A percentile compares a stretch with the other conserved stretches of the same genome.
phyloP scores from a whole-genome alignment of 2,329 filamentous ascomycete genomes.

The Magnaporthales sp. region DNA sequence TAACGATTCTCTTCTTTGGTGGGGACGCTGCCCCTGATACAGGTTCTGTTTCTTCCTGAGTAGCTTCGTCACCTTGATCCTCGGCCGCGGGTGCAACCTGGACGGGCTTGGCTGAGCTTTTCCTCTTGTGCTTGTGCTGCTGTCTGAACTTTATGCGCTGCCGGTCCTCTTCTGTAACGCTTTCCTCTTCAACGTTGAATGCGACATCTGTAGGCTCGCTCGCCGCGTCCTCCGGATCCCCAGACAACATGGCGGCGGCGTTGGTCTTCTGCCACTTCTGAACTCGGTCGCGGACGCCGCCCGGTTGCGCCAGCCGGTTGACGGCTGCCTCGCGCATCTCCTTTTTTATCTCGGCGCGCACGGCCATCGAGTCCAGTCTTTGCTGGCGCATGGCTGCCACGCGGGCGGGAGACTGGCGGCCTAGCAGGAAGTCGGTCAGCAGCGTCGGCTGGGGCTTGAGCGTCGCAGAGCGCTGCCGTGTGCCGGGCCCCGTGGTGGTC shows the following conservation, averaged over 20 bases:
- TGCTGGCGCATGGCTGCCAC: conserved; percentile 42
- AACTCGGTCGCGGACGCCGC: conserved; percentile 69
- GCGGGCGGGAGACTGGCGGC: conserved; percentile 47
- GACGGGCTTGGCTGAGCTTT: conserved; percentile 13
- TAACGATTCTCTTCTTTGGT: conserved; percentile 86
- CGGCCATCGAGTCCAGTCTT: conserved; percentile 43
- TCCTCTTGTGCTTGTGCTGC: conserved; percentile 19
- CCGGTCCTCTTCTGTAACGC: conserved; percentile 53
- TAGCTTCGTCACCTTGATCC: conserved; percentile 8
- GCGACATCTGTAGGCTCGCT: conserved; percentile 54
- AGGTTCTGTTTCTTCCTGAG: conserved; percentile 17
- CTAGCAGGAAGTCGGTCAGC: conserved; percentile 48
- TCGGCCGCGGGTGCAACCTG: conserved; percentile 7
- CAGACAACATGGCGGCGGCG: conserved; percentile 50
- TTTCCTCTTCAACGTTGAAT: conserved; percentile 49
- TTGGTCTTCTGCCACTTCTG: conserved; percentile 78
- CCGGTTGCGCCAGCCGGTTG: conserved; percentile 50
- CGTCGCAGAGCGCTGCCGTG: conserved; percentile 22
- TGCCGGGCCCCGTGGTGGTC: conserved; percentile 18
- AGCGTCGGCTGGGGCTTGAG: conserved; percentile 40
- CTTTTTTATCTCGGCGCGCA: conserved; percentile 43
- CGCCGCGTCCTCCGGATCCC: conserved; percentile 40
- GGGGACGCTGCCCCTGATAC: conserved; percentile 42
- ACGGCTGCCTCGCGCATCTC: conserved; percentile 52
- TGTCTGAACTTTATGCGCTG: conserved; percentile 43